Evolutionary conservation across 1,284 basidiomycete species (phyloP), one percentile per base, ranked within the genome.

Genomic region (Pseudomicrostroma phylloplanum): DNA sequence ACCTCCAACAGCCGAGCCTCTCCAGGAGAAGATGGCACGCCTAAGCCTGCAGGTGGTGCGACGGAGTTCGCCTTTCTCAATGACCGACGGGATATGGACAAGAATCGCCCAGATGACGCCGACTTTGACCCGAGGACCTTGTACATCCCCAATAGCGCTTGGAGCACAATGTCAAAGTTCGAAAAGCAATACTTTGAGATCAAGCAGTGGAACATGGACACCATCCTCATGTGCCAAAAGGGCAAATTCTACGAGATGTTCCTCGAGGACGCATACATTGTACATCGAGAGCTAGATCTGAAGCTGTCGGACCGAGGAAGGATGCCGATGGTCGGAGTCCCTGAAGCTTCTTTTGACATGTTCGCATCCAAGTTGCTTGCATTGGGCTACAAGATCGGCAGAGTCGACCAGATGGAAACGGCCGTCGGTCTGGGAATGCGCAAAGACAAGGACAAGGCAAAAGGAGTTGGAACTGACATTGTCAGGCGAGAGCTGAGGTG

Each of bases 371-470:
- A 83, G 64, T 82, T 84, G 71, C 74, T 81, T 2, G 81, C 76
- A 1, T 73, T 80, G 83, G 92, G 93, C 0, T 91, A 96, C 82
- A 96, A 97, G 81, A 81, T 98, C 61, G 96, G 96, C 17, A 87
- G 91, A 15, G 96, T 98, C 11, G 94, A 97, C 76, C 96, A 99
- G 81, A 87, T 88, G 1, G 96, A 99, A 81, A 99, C 96, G 0
- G 92, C 90, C 1, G 81, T 86, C 15, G 85, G 84, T 67, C 71
- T 83, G 67, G 84, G 85, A 67, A 85, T 86, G 82, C 80, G 85
- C 40, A 36, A 36, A 36, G 30, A 36, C 30, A 36, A 36, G 30
- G 30, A 36, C 30, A 36, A 36, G 74, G 73, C 46, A 60, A 60
- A 40, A 57, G 25, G 12, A 13, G 73, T 70, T 30, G 73, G 72